Evolutionary conservation across 225 moss, liverwort and hornwort genomes (phyloP), one percentile per base, ranked within the genome.

Genomic region (Sphagnum tenellum): DNA sequence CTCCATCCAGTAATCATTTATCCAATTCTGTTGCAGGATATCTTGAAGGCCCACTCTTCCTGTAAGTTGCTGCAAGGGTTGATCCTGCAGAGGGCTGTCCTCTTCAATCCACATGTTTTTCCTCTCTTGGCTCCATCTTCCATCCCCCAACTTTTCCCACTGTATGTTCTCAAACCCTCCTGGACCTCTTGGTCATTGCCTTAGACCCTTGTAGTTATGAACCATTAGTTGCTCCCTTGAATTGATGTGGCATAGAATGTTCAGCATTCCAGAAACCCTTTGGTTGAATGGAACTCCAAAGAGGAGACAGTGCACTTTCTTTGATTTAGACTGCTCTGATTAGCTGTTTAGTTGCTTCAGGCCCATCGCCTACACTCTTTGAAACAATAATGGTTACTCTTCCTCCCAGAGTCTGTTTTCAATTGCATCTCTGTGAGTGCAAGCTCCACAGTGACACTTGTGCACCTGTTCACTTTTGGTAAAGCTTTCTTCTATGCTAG

Each of bases 61-160:
- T 89, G 89, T 88, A 85, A 84, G 89, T 86, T 84, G 82, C 75
- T 84, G 76, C 72, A 66, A 69, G 78, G 88, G 71, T 78, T 81
- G 76, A 77, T 74, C 61, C 69, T 78, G 81, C 76, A 79, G 52
- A 9, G 67, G 81, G 76, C 56, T 52, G 71, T 59, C 64, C 47
- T 48, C 67, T 56, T 29, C 29, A 29, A 29, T n/a, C n/a, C 56
- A 56, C n/a, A 65, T 63, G 71, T 29, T 61, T 64, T 66, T 69
- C 64, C 67, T 69, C 64, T 67, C 60, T 57, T 64, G 29, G 29
- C 29, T 29, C 0, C 29, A 29, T 29, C 29, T 45, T 13, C 48
- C 53, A 49, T 55, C 69, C 67, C 72, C 56, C 51, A 49, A 58
- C 57, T 70, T 54, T 67, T 69, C 72, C 62, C 69, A 47, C 66